phyloP scores from a whole-genome alignment of 1,284 basidiomycete species.

The Moniliella sp. region DNA sequence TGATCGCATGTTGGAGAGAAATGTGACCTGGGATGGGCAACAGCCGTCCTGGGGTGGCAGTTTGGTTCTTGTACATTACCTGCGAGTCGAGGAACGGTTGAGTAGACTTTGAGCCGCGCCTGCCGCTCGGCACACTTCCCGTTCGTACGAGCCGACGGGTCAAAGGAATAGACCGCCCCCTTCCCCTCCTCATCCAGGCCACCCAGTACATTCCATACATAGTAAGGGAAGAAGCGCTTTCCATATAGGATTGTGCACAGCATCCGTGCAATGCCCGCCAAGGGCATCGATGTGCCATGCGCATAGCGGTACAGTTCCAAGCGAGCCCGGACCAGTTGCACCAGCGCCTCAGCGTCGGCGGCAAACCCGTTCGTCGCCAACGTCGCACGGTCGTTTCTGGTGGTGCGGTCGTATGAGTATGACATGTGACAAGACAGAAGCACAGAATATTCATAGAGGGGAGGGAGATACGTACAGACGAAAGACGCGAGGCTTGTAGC shows the following conservation, averaged over 20 bases:
- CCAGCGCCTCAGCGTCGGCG: slow-evolving; percentile 30
- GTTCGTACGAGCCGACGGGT: slow-evolving; percentile 32
- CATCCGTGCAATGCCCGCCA: slow-evolving; percentile 29
- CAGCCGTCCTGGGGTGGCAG: slow-evolving; percentile 10
- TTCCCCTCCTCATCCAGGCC: slow-evolving; percentile 30
- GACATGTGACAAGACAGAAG: background rate
- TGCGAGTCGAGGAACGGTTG: slow-evolving; percentile 32
- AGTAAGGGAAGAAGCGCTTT: slow-evolving; percentile 34
- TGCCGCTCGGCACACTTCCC: slow-evolving; percentile 28
- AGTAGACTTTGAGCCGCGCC: slow-evolving; percentile 28
- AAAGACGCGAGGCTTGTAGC: slow-evolving; percentile 33
- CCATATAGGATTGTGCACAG: slow-evolving; percentile 29
- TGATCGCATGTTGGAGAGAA: slow-evolving; percentile 16
- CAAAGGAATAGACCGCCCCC: slow-evolving; percentile 30
- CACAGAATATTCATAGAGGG: background rate
- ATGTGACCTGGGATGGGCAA: slow-evolving; percentile 25
- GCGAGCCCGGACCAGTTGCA: slow-evolving; percentile 18
- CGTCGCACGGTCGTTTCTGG: slow-evolving; percentile 24
- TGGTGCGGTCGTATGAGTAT: background rate
- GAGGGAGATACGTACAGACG: slow-evolving; percentile 8
- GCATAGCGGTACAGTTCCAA: slow-evolving; percentile 29
- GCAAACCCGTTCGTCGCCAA: slow-evolving; percentile 29
- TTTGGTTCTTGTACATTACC: slow-evolving; percentile 30
- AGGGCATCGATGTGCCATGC: slow-evolving; percentile 26
- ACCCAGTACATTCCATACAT: slow-evolving; percentile 33